A percentile compares a stretch with the other conserved stretches of the same genome.
These are phyloP conservation scores for Termitomyces sp. DNA, from an alignment of 768 basidiomycete genomes.

Conservation along the genomic window DNA sequence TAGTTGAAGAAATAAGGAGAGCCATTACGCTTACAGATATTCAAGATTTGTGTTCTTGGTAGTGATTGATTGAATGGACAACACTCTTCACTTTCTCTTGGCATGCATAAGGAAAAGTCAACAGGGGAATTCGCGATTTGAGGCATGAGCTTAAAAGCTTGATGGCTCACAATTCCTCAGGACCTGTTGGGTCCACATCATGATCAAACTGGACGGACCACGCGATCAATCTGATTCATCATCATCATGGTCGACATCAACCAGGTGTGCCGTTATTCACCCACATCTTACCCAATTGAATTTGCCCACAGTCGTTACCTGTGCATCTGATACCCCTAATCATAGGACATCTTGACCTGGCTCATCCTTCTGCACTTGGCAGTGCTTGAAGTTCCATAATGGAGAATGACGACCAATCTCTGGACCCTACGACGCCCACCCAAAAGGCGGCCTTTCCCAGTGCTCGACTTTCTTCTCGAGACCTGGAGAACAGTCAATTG, in stretches of 20 bases:
- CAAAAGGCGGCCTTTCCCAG: background rate
- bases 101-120: background rate
- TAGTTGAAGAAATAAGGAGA: background rate
- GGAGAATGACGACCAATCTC: slow-evolving; percentile 1
- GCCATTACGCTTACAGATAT: background rate
- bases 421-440: slow-evolving; percentile 5
- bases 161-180: background rate
- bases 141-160: background rate
- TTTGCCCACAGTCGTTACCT: background rate
- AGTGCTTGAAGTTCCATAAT: background rate
- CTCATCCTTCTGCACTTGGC: background rate
- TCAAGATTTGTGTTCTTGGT: background rate
- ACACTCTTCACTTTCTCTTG: too few relatives aligned
- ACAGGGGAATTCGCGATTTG: background rate
- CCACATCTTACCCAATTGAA: background rate
- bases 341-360: background rate
- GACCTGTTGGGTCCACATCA: too few relatives aligned
- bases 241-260: background rate
- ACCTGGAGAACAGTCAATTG: background rate
- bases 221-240: background rate
- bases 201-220: too few relatives aligned
- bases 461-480: background rate
- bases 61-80: too few relatives aligned
- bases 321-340: background rate
- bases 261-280: background rate